Evolutionary conservation across 1,284 basidiomycete species (phyloP).

Genomic region (Ustilago hordei): DNA sequence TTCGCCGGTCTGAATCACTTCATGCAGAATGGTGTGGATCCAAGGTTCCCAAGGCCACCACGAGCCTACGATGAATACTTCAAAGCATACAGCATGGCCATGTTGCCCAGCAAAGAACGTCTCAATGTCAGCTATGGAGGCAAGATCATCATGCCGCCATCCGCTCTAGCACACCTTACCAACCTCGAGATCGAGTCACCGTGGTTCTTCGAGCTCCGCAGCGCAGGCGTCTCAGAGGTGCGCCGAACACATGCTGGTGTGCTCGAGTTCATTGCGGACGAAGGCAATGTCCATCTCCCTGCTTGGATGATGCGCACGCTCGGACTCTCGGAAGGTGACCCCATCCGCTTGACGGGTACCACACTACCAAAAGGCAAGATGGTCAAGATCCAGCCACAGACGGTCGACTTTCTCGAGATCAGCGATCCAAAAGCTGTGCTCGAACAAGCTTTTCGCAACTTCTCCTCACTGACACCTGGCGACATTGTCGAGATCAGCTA

Average conservation of each 20-base stretch:
- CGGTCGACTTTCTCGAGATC: conserved; percentile 89
- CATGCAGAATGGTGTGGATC: conserved; percentile 56
- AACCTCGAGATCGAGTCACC: conserved; percentile 89
- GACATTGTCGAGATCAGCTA: conserved; percentile 72
- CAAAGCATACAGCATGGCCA: conserved; percentile 82
- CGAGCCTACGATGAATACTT: conserved; percentile 67
- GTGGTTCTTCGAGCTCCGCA: conserved; percentile 95
- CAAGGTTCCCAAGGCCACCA: conserved; percentile 57
- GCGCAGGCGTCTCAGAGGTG: conserved; percentile 73
- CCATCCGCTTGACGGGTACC: conserved; percentile 88
- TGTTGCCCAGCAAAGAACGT: conserved; percentile 83
- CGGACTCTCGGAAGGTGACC: conserved; percentile 90
- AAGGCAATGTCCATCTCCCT: conserved; percentile 93
- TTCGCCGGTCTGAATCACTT: conserved; percentile 44
- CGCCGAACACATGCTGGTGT: conserved; percentile 89
- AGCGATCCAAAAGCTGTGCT: conserved; percentile 94
- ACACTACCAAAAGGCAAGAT: conserved; percentile 92
- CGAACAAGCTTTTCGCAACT: conserved; percentile 93
- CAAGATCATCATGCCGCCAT: conserved; percentile 98
- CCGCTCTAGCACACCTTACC: conserved; percentile 88
- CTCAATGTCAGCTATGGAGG: conserved; percentile 93
- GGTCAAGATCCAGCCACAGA: conserved; percentile 96
- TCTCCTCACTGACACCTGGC: conserved; percentile 74
- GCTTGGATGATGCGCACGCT: conserved; percentile 99
- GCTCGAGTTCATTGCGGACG: conserved; percentile 97